Evolutionary conservation across 1,139 yeast species (phyloP).

Genomic region (Yamadazyma atlantica): DNA sequence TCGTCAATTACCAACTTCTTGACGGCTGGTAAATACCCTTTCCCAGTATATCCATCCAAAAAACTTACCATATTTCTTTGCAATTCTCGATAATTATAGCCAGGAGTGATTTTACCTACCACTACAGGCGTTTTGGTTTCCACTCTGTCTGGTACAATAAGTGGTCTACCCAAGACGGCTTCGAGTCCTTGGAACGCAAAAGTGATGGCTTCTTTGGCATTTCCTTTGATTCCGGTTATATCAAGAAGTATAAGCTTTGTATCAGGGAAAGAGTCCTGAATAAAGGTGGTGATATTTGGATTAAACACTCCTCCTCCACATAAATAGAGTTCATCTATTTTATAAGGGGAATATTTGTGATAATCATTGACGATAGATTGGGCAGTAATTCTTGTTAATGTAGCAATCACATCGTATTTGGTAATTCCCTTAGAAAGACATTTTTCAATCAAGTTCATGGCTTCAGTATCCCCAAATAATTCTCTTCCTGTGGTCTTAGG

Average conservation of each 20-base stretch:
- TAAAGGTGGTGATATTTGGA: conserved; percentile 10
- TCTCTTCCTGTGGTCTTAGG: conserved; percentile 16
- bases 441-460: conserved; percentile 8
- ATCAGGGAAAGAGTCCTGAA: conserved; percentile 9
- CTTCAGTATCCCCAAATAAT: conserved; percentile 14
- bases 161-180: conserved; percentile 11
- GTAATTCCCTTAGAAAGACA: conserved; percentile 6
- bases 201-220: conserved; percentile 14
- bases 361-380: conserved; percentile 13
- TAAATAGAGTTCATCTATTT: conserved; percentile 11
- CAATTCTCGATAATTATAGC: conserved; percentile 3
- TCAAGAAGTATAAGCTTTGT: conserved; percentile 12
- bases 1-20: neutral
- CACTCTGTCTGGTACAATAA: conserved; percentile 13
- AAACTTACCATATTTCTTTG: neutral
- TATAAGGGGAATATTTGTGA: conserved; percentile 8
- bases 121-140: conserved; percentile 10
- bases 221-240: conserved; percentile 10
- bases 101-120: conserved; percentile 13
- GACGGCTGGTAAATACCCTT: neutral
- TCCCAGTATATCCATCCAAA: neutral
- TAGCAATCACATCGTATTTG: conserved; percentile 12
- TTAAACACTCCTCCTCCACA: conserved; percentile 16
- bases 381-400: conserved; percentile 14
- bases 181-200: conserved; percentile 15